Conservation (phyloP, 2,329 filamentous ascomycete genomes). For the Botrytis porri region DNA sequence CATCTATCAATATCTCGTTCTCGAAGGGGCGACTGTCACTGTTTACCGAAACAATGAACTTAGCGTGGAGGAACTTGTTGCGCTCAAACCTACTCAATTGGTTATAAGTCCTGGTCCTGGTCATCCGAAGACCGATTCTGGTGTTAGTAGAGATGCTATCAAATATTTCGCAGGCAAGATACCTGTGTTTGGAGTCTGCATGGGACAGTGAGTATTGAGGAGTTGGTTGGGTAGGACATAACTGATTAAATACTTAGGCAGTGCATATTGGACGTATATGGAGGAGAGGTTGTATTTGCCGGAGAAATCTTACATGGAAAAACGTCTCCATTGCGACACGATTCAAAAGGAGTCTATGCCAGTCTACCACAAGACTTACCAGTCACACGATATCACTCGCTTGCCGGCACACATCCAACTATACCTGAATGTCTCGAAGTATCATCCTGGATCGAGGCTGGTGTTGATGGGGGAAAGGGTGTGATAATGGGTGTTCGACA, state of each 20-base stretch:
- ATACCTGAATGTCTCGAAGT: slow-evolving; percentile 84
- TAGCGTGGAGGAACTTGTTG: slow-evolving; percentile 76
- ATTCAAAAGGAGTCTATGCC: slow-evolving; percentile 86
- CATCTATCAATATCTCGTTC: slow-evolving; percentile 94
- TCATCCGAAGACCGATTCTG: slow-evolving; percentile 87
- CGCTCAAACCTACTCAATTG: slow-evolving; percentile 84
- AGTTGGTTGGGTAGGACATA: neutral
- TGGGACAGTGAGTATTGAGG: slow-evolving; percentile 72
- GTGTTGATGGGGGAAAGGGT: slow-evolving; percentile 71
- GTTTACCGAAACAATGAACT: slow-evolving; percentile 94
- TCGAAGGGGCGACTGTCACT: slow-evolving; percentile 89
- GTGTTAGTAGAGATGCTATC: slow-evolving; percentile 89
- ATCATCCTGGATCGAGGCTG: slow-evolving; percentile 80
- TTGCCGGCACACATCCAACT: slow-evolving; percentile 86
- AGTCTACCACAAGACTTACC: slow-evolving; percentile 76
- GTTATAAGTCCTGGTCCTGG: slow-evolving; percentile 94
- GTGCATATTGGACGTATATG: slow-evolving; percentile 93
- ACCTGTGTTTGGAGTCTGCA: slow-evolving; percentile 94
- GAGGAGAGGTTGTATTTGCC: slow-evolving; percentile 85
- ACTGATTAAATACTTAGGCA: slow-evolving; percentile 53
- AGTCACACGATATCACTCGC: slow-evolving; percentile 93
- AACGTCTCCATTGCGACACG: slow-evolving; percentile 86
- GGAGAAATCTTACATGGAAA: slow-evolving; percentile 98
- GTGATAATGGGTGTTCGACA: slow-evolving; percentile 97
- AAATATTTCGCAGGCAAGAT: slow-evolving; percentile 90